Evolutionary conservation across 202 grass and related monocot species (phyloP).

Genomic region (Hordeum pubiflorum): DNA sequence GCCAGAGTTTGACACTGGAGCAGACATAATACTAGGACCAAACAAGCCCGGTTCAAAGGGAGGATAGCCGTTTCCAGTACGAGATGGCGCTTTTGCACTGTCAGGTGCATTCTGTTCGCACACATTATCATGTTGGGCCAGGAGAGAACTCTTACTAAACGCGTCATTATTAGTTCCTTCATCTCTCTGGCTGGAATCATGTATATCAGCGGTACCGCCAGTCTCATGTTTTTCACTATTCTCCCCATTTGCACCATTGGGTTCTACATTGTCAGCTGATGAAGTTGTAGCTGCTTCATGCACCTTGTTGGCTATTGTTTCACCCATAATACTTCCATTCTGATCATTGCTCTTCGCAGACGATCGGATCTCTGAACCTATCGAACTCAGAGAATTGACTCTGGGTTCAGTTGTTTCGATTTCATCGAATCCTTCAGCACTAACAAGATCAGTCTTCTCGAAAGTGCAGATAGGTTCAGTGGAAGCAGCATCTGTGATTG

Average conservation of each 20-base stretch:
- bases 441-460: background rate
- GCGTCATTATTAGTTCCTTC: background rate
- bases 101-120: background rate
- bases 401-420: background rate
- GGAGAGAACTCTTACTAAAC: background rate
- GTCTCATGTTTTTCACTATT: conserved; percentile 2
- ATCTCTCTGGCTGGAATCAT: conserved; percentile 23
- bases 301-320: background rate
- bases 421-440: conserved; percentile 10
- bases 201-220: background rate
- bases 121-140: too few species aligned
- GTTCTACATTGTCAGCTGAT: background rate
- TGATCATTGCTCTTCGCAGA: conserved; percentile 15
- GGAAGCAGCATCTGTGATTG: conserved; percentile 18
- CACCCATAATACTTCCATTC: background rate
- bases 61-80: background rate
- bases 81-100: background rate
- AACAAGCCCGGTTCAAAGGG: conserved; percentile 24
- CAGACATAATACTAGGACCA: conserved; percentile 43
- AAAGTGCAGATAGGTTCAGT: background rate
- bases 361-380: conserved; percentile 5
- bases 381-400: background rate
- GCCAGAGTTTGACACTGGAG: conserved; percentile 42
- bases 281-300: conserved; percentile 14
- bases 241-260: background rate